Evolutionary conservation across 805 yeast genomes (phyloP), one percentile per base, ranked within the genome.

Genomic region (Kodamaea laetipori): DNA sequence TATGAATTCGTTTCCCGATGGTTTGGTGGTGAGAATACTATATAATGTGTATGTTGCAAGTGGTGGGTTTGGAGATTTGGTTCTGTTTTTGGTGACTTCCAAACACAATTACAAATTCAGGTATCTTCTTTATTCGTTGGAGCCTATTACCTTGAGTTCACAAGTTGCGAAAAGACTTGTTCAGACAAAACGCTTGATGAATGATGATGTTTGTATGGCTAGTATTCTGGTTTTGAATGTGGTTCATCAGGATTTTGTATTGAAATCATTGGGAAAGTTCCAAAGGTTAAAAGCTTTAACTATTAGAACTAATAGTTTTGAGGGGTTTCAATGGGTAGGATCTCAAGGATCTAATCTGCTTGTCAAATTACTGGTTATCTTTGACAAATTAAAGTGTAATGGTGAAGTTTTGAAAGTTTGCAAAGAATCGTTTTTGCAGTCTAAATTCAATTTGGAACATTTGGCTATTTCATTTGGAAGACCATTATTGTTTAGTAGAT

Each of bases 41-140:
- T 33, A 32, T 25, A 19, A 12, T 9, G 32, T 40, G 4, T 25
- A 21, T 36, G 7, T 32, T 16, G 11, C 19, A 30, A 7, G 11
- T 9, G 17, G 10, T 10, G 17, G 21, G 3, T 30, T 15, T 10
- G 10, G 6, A 11, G 30, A 30, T 4, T 4, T 39, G 11, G 12
- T 30, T n/a, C 30, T 33, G 21, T 31, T 39, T 30, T 9, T 39
- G 9, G 15, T 17, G 13, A 39, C 43, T 13, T 27, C 28, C 6
- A 39, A 17, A 12, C 17, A 19, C 18, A 11, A 18, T 15, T 30
- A 39, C 18, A 13, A 12, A 4, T 39, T 21, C n/a, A 31, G 30
- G 12, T 21, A 27, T 17, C 19, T 30, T 2, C 32, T 39, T 12
- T 39, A 39, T 15, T 6, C 30, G 2, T 18, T 39, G 15, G 12